Base-by-base conservation (phyloP, 805 yeast genomes). In the Wickerhamomyces canadensis region DNA sequence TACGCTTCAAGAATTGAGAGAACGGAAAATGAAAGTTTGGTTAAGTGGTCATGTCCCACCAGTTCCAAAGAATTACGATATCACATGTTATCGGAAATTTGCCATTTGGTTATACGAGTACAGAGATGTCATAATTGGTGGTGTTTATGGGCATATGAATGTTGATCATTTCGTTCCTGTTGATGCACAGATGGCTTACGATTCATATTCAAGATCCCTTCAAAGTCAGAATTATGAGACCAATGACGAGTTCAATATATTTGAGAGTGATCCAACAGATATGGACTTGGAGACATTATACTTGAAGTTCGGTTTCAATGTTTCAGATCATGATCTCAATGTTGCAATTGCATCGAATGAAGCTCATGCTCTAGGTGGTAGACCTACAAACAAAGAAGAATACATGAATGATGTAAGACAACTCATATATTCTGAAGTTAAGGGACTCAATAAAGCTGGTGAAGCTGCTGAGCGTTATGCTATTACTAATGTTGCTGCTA, bases 41-140 rank as follows among this genome's bases (percentile, higher is more conserved):
- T 61, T 86, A 17, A 67, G 81, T 30, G 95, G 95, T 5, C 96
- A 86, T 63, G 95, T 87, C 13, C 95, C 95, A 4, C 94, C 95
- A 5, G 74, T 80, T 33, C 78, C 78, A 19, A 85, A 85, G 57
- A 86, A 86, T 56, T 76, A 73, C 43, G 94, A 86, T 50, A 65
- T 70, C 15, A 68, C 80, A 30, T 86, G 96, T 54, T 78, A 74
- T 47, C 67, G 86, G 34, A 85, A 85, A 57, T 81, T 78, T 58
- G 73, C 83, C 18, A 69, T 78, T n/a, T 86, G 95, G 95, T 61
- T 78, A 25, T 76, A 84, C 51, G 95, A 85, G 55, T 86, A 81
- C 55, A 68, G 94, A 46, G 96, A 86, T 56, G 73, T 86, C 28
- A 82, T 86, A 19, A 67, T 87, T 44, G 95, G 95, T 15, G 87